Percentiles rank a stretch among this genome's conserved stretches.
Conservation (phyloP, 2,329 filamentous ascomycete species). For the Pyrenochaeta sp. region DNA sequence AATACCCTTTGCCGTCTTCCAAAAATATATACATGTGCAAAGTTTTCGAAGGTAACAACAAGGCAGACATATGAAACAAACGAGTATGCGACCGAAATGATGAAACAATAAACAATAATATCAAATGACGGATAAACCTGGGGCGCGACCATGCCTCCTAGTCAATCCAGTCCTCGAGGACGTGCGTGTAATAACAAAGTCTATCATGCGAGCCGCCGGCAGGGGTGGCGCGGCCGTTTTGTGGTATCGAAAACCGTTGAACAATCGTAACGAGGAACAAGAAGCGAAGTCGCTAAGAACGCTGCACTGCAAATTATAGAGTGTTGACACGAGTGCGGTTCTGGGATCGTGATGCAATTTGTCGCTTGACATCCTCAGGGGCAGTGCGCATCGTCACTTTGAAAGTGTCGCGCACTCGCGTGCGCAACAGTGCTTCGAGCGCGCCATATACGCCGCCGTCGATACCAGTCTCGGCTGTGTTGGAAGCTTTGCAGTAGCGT, state of each 20-base stretch:
- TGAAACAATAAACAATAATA: conserved; percentile 7
- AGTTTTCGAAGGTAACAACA: neutral
- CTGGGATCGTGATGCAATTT: conserved; percentile 39
- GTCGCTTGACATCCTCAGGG: conserved; percentile 44
- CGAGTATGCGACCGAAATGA: neutral
- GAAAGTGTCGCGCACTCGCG: conserved; percentile 46
- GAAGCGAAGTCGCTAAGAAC: conserved; percentile 8
- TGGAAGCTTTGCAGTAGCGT: conserved; percentile 40
- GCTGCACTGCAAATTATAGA: conserved; percentile 21
- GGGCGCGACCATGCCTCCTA: neutral
- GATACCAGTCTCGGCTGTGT: conserved; percentile 32
- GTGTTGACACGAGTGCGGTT: conserved; percentile 39
- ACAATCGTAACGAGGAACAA: conserved; percentile 2
- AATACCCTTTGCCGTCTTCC: neutral
- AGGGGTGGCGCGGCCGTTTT: conserved; percentile 2
- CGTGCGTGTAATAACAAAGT: neutral
- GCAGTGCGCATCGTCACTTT: conserved; percentile 46
- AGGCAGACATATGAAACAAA: conserved; percentile 3
- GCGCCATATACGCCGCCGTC: conserved; percentile 39
- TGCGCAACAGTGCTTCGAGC: conserved; percentile 42
- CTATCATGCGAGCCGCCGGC: conserved; percentile 7
- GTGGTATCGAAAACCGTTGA: conserved; percentile 9
- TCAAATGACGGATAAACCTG: neutral
- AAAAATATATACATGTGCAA: conserved; percentile 14
- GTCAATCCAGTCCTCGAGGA: conserved; percentile 2